Conservation (phyloP, 371 early-diverging fungal genomes). For the Rozella allomycis region DNA sequence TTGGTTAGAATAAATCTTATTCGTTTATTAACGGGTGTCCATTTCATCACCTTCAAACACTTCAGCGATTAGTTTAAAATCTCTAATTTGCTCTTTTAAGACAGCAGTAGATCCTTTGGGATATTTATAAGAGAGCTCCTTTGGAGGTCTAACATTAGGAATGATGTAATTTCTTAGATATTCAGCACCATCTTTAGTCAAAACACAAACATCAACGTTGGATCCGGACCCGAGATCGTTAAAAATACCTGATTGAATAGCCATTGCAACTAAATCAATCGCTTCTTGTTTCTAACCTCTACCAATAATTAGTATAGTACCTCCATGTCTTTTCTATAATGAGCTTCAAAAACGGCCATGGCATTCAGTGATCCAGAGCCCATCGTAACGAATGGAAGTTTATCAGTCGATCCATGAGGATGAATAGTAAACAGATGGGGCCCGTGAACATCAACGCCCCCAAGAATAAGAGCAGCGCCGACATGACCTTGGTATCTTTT, state of each 20-base stretch:
- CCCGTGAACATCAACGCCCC: conserved; percentile 84
- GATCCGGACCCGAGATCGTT: conserved; percentile 98
- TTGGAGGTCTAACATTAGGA: conserved; percentile 70
- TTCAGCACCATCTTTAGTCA: conserved; percentile 57
- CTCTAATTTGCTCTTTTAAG: neutral
- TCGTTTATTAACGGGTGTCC: too few relatives aligned
- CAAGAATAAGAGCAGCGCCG: conserved; percentile 91
- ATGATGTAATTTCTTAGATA: conserved; percentile 57
- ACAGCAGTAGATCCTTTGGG: conserved; percentile 18
- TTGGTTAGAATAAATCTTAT: too few relatives aligned
- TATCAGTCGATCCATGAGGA: conserved; percentile 94
- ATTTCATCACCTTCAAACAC: too few relatives aligned
- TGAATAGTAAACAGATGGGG: conserved; percentile 81
- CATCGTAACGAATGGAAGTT: conserved; percentile 89
- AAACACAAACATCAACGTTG: conserved; percentile 89
- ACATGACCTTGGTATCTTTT: conserved; percentile 85
- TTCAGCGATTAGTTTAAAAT: too few relatives aligned
- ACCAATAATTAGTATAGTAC: conserved; percentile 15
- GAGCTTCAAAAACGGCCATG: conserved; percentile 85
- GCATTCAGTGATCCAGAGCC: conserved; percentile 95
- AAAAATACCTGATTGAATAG: conserved; percentile 95
- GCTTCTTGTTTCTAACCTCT: conserved; percentile 61
- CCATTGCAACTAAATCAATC: conserved; percentile 73
- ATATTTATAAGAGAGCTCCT: conserved; percentile 56
- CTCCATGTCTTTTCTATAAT: conserved; percentile 62